Conservation (phyloP, 345 rosid species). For the Garcia nutans region DNA sequence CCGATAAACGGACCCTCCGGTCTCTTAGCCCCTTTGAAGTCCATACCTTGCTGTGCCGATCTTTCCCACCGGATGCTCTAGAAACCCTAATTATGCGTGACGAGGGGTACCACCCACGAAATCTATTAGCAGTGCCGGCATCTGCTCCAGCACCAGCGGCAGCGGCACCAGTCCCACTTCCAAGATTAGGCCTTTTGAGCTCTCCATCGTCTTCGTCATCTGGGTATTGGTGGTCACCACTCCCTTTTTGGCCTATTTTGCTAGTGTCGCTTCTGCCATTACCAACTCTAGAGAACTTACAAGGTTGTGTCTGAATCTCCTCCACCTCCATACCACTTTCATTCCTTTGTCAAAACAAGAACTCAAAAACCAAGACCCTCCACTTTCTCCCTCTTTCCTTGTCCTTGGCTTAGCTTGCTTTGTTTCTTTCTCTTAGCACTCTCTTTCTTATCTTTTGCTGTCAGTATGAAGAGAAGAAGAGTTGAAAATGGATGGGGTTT, state of each 20-base stretch:
- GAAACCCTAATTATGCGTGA: conserved; percentile 96
- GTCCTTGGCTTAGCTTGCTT: background rate
- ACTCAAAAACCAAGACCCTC: conserved; percentile 20
- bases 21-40: conserved; percentile 90
- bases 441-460: background rate
- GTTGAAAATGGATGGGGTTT: background rate
- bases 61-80: conserved; percentile 94
- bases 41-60: conserved; percentile 96
- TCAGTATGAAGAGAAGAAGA: conserved; percentile 11
- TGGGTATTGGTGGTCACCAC: conserved; percentile 35
- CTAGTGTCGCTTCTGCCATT: conserved; percentile 42
- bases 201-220: conserved; percentile 57
- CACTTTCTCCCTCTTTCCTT: conserved; percentile 16
- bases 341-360: conserved; percentile 48
- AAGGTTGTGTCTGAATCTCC: conserved; percentile 60
- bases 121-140: conserved; percentile 30
- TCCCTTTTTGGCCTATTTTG: conserved; percentile 35
- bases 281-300: conserved; percentile 56
- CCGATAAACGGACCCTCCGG: conserved; percentile 87
- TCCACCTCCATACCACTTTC: conserved; percentile 87
- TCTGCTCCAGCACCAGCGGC: conserved; percentile 23
- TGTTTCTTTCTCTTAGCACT: background rate
- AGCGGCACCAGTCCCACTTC: conserved; percentile 15
- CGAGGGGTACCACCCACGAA: conserved; percentile 66
- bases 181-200: conserved; percentile 37